Conservation (phyloP, 768 basidiomycete species). For the Suillus fuscotomentosus region DNA sequence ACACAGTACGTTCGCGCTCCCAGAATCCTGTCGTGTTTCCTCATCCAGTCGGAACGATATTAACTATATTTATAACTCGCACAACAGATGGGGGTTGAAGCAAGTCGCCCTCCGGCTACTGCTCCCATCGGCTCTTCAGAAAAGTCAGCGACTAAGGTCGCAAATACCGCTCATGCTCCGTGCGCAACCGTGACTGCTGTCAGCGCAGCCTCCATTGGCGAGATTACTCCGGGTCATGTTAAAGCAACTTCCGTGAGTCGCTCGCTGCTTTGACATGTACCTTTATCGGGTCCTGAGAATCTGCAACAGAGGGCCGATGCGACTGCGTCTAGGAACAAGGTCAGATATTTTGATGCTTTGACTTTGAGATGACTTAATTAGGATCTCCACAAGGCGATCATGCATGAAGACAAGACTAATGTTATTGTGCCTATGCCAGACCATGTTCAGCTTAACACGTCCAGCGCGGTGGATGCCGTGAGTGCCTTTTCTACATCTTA, state of each 20-base stretch:
- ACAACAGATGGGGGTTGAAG: conserved; percentile 5
- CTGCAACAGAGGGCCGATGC: background rate
- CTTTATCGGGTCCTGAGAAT: background rate
- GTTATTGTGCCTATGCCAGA: background rate
- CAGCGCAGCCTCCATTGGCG: background rate
- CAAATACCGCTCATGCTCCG: background rate
- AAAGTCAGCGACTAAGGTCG: background rate
- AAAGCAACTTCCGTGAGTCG: background rate
- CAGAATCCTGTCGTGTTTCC: background rate
- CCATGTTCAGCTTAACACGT: background rate
- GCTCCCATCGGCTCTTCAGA: background rate
- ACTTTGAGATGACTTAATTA: background rate
- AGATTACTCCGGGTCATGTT: background rate
- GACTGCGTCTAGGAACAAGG: background rate
- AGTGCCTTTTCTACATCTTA: background rate
- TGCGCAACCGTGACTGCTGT: background rate
- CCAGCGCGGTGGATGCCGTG: background rate
- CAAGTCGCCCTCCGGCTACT: conserved; percentile 1
- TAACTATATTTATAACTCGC: background rate
- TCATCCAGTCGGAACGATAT: background rate
- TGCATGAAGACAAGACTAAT: background rate
- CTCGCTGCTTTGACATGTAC: background rate
- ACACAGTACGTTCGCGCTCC: background rate
- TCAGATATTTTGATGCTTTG: background rate
- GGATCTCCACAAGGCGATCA: background rate